Base-by-base conservation (phyloP, 2,329 filamentous ascomycete genomes). In the Penicillium expansum region DNA sequence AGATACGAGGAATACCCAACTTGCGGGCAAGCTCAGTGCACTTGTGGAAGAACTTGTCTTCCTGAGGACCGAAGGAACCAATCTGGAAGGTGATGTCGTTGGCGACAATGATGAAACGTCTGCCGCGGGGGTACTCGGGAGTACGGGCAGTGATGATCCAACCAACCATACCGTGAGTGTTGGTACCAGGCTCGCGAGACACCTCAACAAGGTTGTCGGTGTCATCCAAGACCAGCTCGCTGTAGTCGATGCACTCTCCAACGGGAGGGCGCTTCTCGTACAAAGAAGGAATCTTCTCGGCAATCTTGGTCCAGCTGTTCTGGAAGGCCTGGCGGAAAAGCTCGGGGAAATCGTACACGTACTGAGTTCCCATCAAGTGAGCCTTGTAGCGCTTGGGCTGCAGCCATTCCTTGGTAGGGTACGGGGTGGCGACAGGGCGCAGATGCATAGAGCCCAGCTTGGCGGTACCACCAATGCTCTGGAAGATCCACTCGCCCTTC, bases 21-120 rank as follows among this genome's bases (percentile, higher is more conserved):
- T 91, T 93, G 69, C 92, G 88, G 61, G 94, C 94, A 64, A 97
- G 83, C 77, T 99, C 92, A 10, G 94, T 97, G 80, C 94, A 99
- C 83, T 97, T 97, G 83, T 95, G 84, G 86, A 99, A 99, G 86
- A 96, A 99, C 69, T 90, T 89, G 77, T 99, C 94, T 80, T 99
- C 94, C 78, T 89, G 88, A 39, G 94, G 94, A 51, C 94, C 94
- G 74, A 99, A 99, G 2, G 91, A 96, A 71, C 94, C 94, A 74
- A 97, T 99, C 83, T 95, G 95, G 84, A 91, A 97, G 18, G 94
- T 99, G 75, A 99, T 99, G 72, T 99, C 94, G 83, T 99, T 99
- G 83, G 94, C 92, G 62, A 99, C 88, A 63, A 99, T 91, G 73
- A 99, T 87, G 78, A 97, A 97, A 71, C 90, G 90, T 66, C 94